phyloP scores from a whole-genome alignment of 2,329 filamentous ascomycete genomes.

The Chrysosporium queenslandicum region DNA sequence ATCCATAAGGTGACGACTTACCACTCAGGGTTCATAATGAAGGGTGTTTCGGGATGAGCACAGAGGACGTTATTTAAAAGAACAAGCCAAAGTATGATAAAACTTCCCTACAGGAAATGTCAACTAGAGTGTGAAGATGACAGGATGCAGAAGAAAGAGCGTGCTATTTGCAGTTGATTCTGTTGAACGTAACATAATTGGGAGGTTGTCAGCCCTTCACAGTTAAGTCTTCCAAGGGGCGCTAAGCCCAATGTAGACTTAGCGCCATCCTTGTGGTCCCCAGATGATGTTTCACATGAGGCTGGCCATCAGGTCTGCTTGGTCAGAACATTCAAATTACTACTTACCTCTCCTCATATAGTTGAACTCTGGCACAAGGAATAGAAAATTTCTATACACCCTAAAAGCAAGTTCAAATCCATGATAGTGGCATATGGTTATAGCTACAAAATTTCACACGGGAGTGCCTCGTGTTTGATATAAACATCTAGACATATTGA shows the following conservation, averaged over 20 bases:
- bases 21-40: slow-evolving; percentile 44
- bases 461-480: background rate
- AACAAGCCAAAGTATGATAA: background rate
- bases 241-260: slow-evolving; percentile 2
- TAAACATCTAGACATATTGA: slow-evolving; percentile 42
- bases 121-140: slow-evolving; percentile 6
- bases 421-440: background rate
- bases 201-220: slow-evolving; percentile 11
- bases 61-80: background rate
- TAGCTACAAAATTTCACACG: background rate
- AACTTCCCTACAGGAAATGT: slow-evolving; percentile 8
- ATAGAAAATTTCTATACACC: too few species aligned
- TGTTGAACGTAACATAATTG: background rate
- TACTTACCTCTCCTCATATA: too few species aligned
- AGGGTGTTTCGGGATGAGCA: slow-evolving; percentile 6
- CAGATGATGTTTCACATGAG: slow-evolving; percentile 5
- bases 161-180: slow-evolving; percentile 8
- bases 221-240: background rate
- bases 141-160: slow-evolving; percentile 9
- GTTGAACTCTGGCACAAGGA: background rate
- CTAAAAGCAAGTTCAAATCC: background rate
- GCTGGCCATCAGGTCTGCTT: background rate
- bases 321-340: too few species aligned
- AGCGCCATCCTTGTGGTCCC: background rate
- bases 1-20: slow-evolving; percentile 24